These are phyloP conservation scores for Fusarium solani-melongenae DNA, from an alignment of 2,329 filamentous ascomycete species.

Conservation along the genomic window DNA sequence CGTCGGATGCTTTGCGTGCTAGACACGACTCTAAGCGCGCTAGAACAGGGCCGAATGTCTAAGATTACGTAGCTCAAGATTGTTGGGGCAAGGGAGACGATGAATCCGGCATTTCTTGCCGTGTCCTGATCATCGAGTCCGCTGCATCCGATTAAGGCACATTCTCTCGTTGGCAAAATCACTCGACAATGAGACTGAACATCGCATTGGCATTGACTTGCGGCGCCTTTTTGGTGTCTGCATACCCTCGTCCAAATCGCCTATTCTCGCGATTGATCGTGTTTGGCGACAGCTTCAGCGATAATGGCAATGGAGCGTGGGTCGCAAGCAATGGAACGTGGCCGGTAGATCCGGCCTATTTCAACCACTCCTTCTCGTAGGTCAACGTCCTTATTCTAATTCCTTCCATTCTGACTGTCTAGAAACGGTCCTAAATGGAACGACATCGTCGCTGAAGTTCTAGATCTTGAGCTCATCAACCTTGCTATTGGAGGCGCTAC, in stretches of 20 bases:
- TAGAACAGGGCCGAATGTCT: background rate
- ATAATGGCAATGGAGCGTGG: slow-evolving; percentile 32
- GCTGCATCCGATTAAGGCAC: background rate
- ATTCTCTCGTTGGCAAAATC: background rate
- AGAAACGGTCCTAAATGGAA: slow-evolving; percentile 29
- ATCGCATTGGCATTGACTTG: background rate
- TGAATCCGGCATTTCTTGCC: background rate
- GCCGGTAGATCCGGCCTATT: slow-evolving; percentile 30
- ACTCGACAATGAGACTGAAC: background rate
- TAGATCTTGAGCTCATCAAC: slow-evolving; percentile 22
- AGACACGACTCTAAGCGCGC: background rate
- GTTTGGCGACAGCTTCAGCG: slow-evolving; percentile 35
- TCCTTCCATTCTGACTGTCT: background rate
- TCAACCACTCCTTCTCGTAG: slow-evolving; percentile 27
- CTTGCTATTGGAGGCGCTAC: slow-evolving; percentile 27
- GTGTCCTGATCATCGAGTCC: background rate
- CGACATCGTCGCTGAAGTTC: slow-evolving; percentile 6
- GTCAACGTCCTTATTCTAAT: fast-evolving
- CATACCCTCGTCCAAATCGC: background rate
- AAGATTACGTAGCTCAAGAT: background rate
- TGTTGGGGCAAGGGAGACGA: background rate
- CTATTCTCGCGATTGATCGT: slow-evolving; percentile 13
- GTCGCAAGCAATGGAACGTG: slow-evolving; percentile 27
- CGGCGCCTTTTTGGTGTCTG: background rate
- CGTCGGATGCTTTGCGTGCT: background rate